Percentiles rank a stretch among this genome's conserved stretches.
Evolutionary conservation across 768 basidiomycete genomes (phyloP).

Genomic region (Auriscalpium orientale): DNA sequence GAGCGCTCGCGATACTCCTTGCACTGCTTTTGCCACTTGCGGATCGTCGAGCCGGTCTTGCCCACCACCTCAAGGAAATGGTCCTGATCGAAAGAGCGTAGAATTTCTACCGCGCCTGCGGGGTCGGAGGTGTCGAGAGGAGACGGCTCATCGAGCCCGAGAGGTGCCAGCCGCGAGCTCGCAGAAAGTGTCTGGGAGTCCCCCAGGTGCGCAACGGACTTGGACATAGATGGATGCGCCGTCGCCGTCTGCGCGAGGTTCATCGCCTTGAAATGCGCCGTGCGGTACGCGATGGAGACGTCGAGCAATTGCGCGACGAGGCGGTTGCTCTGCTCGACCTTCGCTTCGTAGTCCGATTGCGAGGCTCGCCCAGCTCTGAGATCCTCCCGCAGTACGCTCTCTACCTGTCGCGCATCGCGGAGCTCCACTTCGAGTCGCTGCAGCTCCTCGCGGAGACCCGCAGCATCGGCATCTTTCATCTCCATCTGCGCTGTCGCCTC

Average conservation of each 20-base stretch:
- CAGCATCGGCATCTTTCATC: slow-evolving; percentile 59
- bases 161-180: slow-evolving; percentile 41
- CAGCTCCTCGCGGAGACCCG: slow-evolving; percentile 65
- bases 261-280: slow-evolving; percentile 68
- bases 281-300: slow-evolving; percentile 70
- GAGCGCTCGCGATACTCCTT: slow-evolving; percentile 94
- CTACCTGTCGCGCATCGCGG: slow-evolving; percentile 56
- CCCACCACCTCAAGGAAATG: slow-evolving; percentile 76
- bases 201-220: slow-evolving; percentile 36
- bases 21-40: slow-evolving; percentile 97
- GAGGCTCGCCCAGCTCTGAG: slow-evolving; percentile 61
- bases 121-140: slow-evolving; percentile 77
- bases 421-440: slow-evolving; percentile 65
- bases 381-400: slow-evolving; percentile 67
- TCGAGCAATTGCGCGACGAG: slow-evolving; percentile 78
- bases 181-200: slow-evolving; percentile 22
- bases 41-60: slow-evolving; percentile 79
- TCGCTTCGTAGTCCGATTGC: slow-evolving; percentile 60
- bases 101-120: slow-evolving; percentile 54
- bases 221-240: slow-evolving; percentile 39
- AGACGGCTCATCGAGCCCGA: slow-evolving; percentile 50
- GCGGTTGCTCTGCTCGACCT: slow-evolving; percentile 55
- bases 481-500: slow-evolving; percentile 54
- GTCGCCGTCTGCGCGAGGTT: slow-evolving; percentile 52
- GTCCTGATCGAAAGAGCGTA: slow-evolving; percentile 77